Evolutionary conservation across 1,139 yeast species (phyloP), one percentile per base, ranked within the genome.

Genomic region (Candida glucosophila): DNA sequence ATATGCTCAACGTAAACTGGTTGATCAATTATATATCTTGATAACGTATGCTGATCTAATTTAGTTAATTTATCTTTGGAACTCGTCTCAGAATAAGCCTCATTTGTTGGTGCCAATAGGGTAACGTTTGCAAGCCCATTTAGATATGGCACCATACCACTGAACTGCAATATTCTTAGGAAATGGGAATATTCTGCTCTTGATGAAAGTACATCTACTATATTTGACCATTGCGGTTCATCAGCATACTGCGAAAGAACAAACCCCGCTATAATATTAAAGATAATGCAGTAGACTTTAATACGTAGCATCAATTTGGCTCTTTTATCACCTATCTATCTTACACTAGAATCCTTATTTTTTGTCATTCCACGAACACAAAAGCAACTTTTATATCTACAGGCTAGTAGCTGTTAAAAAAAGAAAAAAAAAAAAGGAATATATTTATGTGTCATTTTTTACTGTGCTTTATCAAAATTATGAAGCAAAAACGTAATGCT

Each of bases 81-180:
- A 22, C 15, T 5, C 26, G 19, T 14, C 20, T 10, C 8, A 19
- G 37, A 62, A 50, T 81, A 86, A 1, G 95, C 96, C 40, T 80
- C 75, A 52, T 88, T 85, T 12, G 82, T 68, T 0, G 97, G 96
- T 0, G 96, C 96, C 23, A 85, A 49, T 12, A 88, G 54, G 0
- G 97, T 85, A 27, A 78, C 67, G 46, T 86, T 80, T 19, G 61
- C 56, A 34, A 80, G 52, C 19, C 58, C 57, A 47, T 85, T 88
- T 26, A 90, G 50, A 17, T 57, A 52, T 2, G 93, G 92, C 1
- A 90, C 59, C 34, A 81, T 54, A 8, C 79, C 92, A 23, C 66
- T 60, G 26, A 68, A 55, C 46, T 88, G 96, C 3, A 88, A 41
- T 15, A 73, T 57, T 25, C 77, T 56, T 14, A 88, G 53, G 32